Evolutionary conservation across 495 filamentous ascomycete genomes (phyloP).

Genomic region (Diplogelasinospora grovesii): DNA sequence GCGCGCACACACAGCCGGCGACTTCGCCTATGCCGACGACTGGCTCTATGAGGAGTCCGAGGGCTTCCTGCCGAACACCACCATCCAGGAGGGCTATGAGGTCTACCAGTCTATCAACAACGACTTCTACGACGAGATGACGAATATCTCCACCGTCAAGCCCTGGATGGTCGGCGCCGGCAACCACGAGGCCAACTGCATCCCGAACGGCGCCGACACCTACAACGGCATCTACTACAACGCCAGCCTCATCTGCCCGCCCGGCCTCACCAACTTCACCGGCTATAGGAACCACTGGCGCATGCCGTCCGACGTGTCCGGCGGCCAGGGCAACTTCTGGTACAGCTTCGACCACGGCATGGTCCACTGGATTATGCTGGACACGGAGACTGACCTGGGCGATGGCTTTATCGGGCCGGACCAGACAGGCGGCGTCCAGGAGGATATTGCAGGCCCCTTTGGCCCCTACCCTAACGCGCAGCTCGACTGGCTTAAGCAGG

Average conservation of each 20-base stretch:
- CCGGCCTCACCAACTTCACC: slow-evolving; percentile 55
- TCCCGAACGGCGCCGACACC: slow-evolving; percentile 31
- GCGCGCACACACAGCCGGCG: slow-evolving; percentile 34
- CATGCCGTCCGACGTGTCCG: slow-evolving; percentile 41
- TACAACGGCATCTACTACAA: too few relatives aligned
- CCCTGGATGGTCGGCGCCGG: slow-evolving; percentile 39
- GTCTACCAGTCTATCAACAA: slow-evolving; percentile 40
- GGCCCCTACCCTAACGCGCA: slow-evolving; percentile 36
- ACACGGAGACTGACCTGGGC: slow-evolving; percentile 50
- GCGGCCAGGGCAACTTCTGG: slow-evolving; percentile 48
- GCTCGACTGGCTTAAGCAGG: slow-evolving; percentile 39
- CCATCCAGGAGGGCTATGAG: slow-evolving; percentile 33
- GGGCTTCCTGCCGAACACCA: slow-evolving; percentile 30
- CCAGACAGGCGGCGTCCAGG: slow-evolving; percentile 35
- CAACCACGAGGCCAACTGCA: slow-evolving; percentile 39
- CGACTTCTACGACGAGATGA: slow-evolving; percentile 37
- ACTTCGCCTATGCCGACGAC: slow-evolving; percentile 45
- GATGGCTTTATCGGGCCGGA: slow-evolving; percentile 38
- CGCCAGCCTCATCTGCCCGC: slow-evolving; percentile 41
- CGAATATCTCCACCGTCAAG: slow-evolving; percentile 36
- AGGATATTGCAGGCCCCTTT: slow-evolving; percentile 46
- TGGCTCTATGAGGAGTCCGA: slow-evolving; percentile 38
- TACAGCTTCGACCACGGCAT: slow-evolving; percentile 60
- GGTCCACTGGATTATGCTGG: slow-evolving; percentile 49
- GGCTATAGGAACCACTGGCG: slow-evolving; percentile 50